Conservation (phyloP, 768 basidiomycete genomes). For the Hortiboletus campestris region DNA sequence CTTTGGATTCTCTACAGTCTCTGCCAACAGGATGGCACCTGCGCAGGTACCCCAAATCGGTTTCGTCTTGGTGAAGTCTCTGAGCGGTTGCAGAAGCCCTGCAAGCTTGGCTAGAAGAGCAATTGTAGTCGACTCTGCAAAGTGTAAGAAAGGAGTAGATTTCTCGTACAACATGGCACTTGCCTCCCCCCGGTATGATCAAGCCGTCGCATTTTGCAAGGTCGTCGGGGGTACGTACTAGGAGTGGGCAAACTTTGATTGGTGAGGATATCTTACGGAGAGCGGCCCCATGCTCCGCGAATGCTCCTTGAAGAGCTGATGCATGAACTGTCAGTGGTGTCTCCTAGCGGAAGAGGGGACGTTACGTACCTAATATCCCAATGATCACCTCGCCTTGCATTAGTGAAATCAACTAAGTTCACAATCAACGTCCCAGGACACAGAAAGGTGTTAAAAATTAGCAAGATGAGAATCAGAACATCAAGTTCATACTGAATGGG, state of each 20-base stretch:
- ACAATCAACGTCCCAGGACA: neutral
- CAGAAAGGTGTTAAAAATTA: neutral
- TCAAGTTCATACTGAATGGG: neutral
- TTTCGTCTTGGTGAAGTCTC: conserved; percentile 65
- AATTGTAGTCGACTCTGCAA: conserved; percentile 87
- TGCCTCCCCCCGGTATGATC: conserved; percentile 91
- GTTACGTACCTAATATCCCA: conserved; percentile 51
- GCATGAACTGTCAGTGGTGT: neutral
- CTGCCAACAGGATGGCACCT: conserved; percentile 85
- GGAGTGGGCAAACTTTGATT: conserved; percentile 44
- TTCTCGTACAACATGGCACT: conserved; percentile 13
- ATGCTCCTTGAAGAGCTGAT: conserved; percentile 89
- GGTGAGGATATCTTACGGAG: conserved; percentile 56
- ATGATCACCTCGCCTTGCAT: conserved; percentile 31
- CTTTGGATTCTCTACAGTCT: conserved; percentile 72
- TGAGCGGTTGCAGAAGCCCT: conserved; percentile 78
- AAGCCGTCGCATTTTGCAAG: conserved; percentile 76
- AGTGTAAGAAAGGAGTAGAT: neutral
- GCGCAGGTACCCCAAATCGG: conserved; percentile 97
- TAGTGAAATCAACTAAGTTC: neutral
- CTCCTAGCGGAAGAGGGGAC: neutral
- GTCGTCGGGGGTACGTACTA: conserved; percentile 76
- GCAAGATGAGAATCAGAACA: neutral
- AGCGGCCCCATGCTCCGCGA: conserved; percentile 78
- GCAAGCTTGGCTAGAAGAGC: conserved; percentile 69